These are phyloP conservation scores for Alternaria longipes DNA, from an alignment of 2,329 filamentous ascomycete genomes.

Conservation along the genomic window DNA sequence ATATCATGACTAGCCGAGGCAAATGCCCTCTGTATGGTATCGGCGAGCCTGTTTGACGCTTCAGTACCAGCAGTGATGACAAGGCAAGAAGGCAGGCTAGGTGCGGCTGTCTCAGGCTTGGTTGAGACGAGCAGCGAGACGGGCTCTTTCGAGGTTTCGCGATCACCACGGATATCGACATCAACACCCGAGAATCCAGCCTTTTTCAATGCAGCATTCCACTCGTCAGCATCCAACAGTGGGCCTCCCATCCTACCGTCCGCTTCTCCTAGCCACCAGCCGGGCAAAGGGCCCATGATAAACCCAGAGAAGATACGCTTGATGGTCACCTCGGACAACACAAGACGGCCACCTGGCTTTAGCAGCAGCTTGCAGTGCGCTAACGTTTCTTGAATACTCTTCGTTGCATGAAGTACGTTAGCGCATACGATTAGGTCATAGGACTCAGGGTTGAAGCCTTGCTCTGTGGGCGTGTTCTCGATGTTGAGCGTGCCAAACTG, in stretches of 20 bases:
- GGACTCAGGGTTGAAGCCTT: conserved; percentile 10
- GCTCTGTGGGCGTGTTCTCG: conserved; percentile 7
- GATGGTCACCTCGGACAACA: conserved; percentile 16
- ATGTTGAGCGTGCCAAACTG: conserved; percentile 14
- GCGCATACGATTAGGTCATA: conserved; percentile 14
- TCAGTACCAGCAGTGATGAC: conserved; percentile 6
- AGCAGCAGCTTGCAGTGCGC: conserved; percentile 11
- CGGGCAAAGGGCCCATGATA: conserved; percentile 1
- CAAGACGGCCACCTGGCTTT: conserved; percentile 9
- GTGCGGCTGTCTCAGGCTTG: conserved; percentile 1
- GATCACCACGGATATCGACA: conserved; percentile 13
- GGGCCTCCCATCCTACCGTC: conserved; percentile 11
- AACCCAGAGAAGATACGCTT: conserved; percentile 17
- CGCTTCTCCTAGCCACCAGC: background rate
- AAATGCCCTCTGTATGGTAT: background rate
- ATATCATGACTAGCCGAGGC: conserved; percentile 2
- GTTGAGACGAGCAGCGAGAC: conserved; percentile 15
- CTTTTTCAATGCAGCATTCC: conserved; percentile 9
- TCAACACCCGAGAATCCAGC: conserved; percentile 17
- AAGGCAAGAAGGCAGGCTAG: conserved; percentile 2
- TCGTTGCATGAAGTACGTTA: conserved; percentile 14
- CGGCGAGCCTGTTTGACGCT: background rate
- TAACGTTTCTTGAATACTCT: conserved; percentile 12
- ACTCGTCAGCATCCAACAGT: conserved; percentile 10
- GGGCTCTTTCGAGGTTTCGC: conserved; percentile 12